A percentile compares a stretch with the other conserved stretches of the same genome.
Evolutionary conservation across 1,284 basidiomycete species (phyloP).

Genomic region (Somion occarium): DNA sequence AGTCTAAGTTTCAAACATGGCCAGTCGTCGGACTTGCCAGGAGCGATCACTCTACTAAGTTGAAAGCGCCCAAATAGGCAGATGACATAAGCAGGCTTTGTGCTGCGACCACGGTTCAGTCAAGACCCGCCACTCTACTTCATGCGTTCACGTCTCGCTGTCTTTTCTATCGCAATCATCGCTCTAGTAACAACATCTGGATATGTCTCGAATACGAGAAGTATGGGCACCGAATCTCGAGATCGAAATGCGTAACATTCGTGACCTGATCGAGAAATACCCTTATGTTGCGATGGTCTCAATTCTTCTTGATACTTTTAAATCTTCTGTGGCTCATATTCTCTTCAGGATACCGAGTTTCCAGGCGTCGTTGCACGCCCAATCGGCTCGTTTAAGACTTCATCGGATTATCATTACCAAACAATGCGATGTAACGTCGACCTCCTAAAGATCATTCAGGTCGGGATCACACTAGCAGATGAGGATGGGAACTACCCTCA

Average conservation of each 20-base stretch:
- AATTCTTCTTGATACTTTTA: conserved; percentile 12
- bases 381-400: conserved; percentile 94
- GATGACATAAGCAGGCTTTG: background rate
- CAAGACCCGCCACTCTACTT: background rate
- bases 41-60: too few relatives aligned
- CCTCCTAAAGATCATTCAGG: conserved; percentile 95
- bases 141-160: background rate
- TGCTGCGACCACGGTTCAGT: background rate
- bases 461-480: conserved; percentile 93
- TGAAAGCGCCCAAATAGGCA: too few relatives aligned
- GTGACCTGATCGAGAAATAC: conserved; percentile 85
- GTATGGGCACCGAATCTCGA: conserved; percentile 97
- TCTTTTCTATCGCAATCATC: background rate
- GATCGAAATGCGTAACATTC: conserved; percentile 84
- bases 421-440: conserved; percentile 99
- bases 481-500: conserved; percentile 88
- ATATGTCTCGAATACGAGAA: conserved; percentile 76
- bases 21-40: too few relatives aligned
- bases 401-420: conserved; percentile 98
- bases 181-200: background rate
- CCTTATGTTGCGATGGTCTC: conserved; percentile 93
- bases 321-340: conserved; percentile 16
- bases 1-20: too few relatives aligned
- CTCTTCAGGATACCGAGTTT: conserved; percentile 90
- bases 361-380: conserved; percentile 97